Conservation (phyloP, 2,329 filamentous ascomycete species). For the Curvularia sp. region DNA sequence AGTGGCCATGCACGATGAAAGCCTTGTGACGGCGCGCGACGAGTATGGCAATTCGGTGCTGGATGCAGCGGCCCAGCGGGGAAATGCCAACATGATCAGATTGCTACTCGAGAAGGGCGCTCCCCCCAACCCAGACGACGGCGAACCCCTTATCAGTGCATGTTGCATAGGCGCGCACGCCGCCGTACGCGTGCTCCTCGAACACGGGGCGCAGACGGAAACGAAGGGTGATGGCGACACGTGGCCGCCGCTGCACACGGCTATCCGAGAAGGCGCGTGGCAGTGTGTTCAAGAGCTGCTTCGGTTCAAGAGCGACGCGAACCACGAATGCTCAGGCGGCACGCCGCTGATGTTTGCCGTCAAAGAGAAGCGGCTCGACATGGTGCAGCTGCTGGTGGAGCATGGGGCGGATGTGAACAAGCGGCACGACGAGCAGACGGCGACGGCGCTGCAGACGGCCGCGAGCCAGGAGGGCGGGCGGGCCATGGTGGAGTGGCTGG, state of each 20-base stretch:
- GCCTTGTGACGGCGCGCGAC: not conserved
- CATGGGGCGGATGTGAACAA: not conserved
- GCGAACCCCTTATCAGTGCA: not conserved
- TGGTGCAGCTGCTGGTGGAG: not conserved
- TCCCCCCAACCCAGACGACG: not conserved
- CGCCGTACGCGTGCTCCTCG: not conserved
- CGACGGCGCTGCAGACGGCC: not conserved
- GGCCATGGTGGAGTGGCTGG: not conserved
- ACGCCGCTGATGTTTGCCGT: not conserved
- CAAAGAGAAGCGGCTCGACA: not conserved
- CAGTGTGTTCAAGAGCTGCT: not conserved
- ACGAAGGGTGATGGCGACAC: not conserved
- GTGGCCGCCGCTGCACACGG: not conserved
- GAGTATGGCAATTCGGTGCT: not conserved
- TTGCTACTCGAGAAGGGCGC: not conserved
- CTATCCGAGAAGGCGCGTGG: not conserved
- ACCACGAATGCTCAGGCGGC: not conserved
- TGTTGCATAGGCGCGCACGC: not conserved
- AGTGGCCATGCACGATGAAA: not conserved
- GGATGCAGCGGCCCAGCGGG: not conserved
- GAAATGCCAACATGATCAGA: not conserved
- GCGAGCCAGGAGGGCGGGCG: not conserved
- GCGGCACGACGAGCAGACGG: not conserved
- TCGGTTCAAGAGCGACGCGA: not conserved
- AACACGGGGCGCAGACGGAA: not conserved